Evolutionary conservation across 805 yeast genomes (phyloP), one percentile per base, ranked within the genome.

Genomic region (Sugiyamaella lignohabitans): DNA sequence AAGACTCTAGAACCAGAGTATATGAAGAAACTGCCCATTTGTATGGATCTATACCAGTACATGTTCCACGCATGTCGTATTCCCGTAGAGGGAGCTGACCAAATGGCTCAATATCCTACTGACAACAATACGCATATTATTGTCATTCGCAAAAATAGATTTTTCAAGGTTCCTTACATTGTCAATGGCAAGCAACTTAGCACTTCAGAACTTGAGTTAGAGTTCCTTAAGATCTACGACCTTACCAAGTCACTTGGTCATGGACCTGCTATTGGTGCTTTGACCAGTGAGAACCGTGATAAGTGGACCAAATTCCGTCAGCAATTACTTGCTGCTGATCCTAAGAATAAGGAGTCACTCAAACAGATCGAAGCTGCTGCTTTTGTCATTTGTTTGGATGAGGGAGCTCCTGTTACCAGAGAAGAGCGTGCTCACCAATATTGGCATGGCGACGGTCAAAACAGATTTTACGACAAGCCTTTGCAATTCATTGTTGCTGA

Each of bases 381-480:
- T 0, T 91, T 88, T 63, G 77, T 89, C 4, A 63, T 91, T 43
- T 80, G 93, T 59, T 74, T 91, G 45, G 98, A 91, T 61, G 80
- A 84, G 56, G 68, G 64, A 10, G 55, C 65, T 18, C 96, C 97
- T 14, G 72, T 79, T 43, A 82, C 95, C 23, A 73, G 82, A 50
- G 91, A 83, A 62, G 94, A 87, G 63, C 83, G 87, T 60, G 82
- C 96, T 2, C 79, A 79, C 61, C 82, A 78, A 65, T 77, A 80
- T 62, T 91, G 98, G 98, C 95, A 87, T 68, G 97, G 98, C n/a
- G 78, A 87, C 67, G 96, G 97, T 46, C 67, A 72, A 57, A 91
- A 93, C 73, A 76, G 98, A 59, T 91, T 76, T 72, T 91, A 76
- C 65, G 98, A 91, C 72, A 91, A 91, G 72, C 91, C 96, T 3